Conservation (phyloP, 2,329 filamentous ascomycete genomes). For the Albophoma yamanashiensis region DNA sequence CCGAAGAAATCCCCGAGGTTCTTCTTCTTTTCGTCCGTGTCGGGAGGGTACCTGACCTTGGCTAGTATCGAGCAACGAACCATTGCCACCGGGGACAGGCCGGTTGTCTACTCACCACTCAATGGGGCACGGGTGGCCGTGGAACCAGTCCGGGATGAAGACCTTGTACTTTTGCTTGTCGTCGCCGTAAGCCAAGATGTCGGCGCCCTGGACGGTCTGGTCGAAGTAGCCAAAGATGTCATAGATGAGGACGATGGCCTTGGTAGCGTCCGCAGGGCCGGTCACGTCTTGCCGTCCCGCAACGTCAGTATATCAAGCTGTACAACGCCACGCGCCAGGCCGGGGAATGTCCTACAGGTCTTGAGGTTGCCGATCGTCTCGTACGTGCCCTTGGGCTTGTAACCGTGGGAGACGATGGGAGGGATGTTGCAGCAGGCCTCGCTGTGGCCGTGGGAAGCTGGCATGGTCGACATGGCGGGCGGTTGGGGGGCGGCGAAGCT, state of each 20-base stretch:
- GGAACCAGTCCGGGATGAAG: constrained; percentile 88
- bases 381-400: constrained; percentile 44
- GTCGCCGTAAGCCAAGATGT: constrained; percentile 49
- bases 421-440: constrained; percentile 49
- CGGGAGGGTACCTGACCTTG: constrained; percentile 43
- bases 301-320: background rate
- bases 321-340: background rate
- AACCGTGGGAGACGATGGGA: constrained; percentile 44
- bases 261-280: constrained; percentile 35
- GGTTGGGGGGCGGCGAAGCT: background rate
- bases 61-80: background rate
- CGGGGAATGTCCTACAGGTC: constrained; percentile 26
- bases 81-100: too few relatives aligned
- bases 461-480: constrained; percentile 36
- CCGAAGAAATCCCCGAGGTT: constrained; percentile 47
- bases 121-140: constrained; percentile 54
- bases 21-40: constrained; percentile 53
- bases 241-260: constrained; percentile 51
- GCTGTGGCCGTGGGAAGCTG: constrained; percentile 41
- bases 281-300: constrained; percentile 28
- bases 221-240: constrained; percentile 64
- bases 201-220: constrained; percentile 60
- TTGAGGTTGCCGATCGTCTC: constrained; percentile 45
- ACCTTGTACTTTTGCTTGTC: constrained; percentile 63
- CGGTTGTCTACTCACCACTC: constrained; percentile 28